Percentiles rank a stretch among this genome's conserved stretches.
Evolutionary conservation across 768 basidiomycete species (phyloP).

Genomic region (Sistotremastrum niveocremeum): DNA sequence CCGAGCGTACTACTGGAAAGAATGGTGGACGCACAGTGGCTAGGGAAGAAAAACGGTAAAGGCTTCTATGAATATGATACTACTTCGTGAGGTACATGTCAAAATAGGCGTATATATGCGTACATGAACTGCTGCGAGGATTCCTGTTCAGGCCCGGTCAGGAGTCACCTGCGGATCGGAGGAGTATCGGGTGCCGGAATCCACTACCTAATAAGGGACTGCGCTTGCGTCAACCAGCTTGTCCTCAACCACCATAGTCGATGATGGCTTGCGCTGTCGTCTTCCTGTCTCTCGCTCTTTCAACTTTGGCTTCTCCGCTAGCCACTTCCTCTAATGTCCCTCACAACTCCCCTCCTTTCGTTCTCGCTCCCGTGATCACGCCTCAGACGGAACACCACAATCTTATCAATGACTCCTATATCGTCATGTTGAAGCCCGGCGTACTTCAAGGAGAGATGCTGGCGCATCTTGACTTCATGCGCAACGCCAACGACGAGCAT

Average conservation of each 20-base stretch:
- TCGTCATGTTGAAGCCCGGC: constrained; percentile 75
- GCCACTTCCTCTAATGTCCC: constrained; percentile 1
- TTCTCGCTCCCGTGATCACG: constrained; percentile 3
- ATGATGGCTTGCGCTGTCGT: constrained; percentile 1
- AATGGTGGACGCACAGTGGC: constrained; percentile 95
- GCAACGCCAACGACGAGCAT: constrained; percentile 42
- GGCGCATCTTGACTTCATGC: constrained; percentile 71
- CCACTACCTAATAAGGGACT: too few species aligned
- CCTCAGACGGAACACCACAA: constrained; percentile 32
- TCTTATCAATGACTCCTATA: constrained; percentile 83
- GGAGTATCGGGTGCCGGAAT: too few species aligned
- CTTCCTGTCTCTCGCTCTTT: constrained; percentile 2
- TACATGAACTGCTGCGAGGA: too few species aligned
- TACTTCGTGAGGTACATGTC: not conserved
- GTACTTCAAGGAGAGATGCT: constrained; percentile 40
- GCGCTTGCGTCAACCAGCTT: too few species aligned
- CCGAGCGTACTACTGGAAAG: constrained; percentile 80
- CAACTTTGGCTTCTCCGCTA: constrained; percentile 5
- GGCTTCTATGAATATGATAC: constrained; percentile 82
- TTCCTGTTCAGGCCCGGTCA: too few species aligned
- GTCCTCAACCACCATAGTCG: too few species aligned
- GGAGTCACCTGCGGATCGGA: too few species aligned
- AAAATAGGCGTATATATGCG: too few species aligned
- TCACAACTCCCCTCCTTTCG: not conserved
- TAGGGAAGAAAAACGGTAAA: constrained; percentile 84